Evolutionary conservation across 495 filamentous ascomycete genomes (phyloP).

Genomic region (Podospora bellae-mahoneyi): DNA sequence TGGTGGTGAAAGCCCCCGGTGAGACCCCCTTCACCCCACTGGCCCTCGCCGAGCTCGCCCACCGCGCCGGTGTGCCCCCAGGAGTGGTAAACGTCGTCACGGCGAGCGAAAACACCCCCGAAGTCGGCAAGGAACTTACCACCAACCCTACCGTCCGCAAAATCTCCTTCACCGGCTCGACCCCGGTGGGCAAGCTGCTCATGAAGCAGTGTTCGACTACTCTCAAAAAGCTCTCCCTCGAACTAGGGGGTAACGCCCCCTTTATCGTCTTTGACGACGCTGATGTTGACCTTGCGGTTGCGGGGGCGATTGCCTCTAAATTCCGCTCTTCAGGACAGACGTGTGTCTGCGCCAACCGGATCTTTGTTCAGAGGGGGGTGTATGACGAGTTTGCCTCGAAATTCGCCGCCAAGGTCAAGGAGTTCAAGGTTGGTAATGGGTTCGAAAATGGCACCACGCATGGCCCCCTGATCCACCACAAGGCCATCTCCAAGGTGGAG

Average conservation of each 20-base stretch:
- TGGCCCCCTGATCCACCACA: slow-evolving; percentile 77
- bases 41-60: slow-evolving; percentile 76
- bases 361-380: slow-evolving; percentile 76
- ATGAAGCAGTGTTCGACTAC: slow-evolving; percentile 79
- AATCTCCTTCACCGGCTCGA: slow-evolving; percentile 87
- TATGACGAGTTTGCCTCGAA: slow-evolving; percentile 71
- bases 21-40: slow-evolving; percentile 85
- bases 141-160: slow-evolving; percentile 70
- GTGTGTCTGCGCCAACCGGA: slow-evolving; percentile 84
- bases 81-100: slow-evolving; percentile 85
- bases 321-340: slow-evolving; percentile 88
- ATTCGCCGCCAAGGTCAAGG: slow-evolving; percentile 70
- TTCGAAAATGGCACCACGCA: slow-evolving; percentile 70
- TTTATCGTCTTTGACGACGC: slow-evolving; percentile 95
- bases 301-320: slow-evolving; percentile 72
- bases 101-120: slow-evolving; percentile 64
- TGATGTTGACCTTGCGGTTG: slow-evolving; percentile 72
- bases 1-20: slow-evolving; percentile 77
- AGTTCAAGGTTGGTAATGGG: slow-evolving; percentile 73
- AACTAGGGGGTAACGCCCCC: slow-evolving; percentile 86
- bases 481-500: slow-evolving; percentile 72
- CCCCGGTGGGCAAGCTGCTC: slow-evolving; percentile 78
- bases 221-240: slow-evolving; percentile 82
- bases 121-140: slow-evolving; percentile 70
- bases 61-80: slow-evolving; percentile 77